These are phyloP conservation scores for Pelargonium citronellum DNA, from an alignment of 441 rosid genomes.

Conservation along the genomic window DNA sequence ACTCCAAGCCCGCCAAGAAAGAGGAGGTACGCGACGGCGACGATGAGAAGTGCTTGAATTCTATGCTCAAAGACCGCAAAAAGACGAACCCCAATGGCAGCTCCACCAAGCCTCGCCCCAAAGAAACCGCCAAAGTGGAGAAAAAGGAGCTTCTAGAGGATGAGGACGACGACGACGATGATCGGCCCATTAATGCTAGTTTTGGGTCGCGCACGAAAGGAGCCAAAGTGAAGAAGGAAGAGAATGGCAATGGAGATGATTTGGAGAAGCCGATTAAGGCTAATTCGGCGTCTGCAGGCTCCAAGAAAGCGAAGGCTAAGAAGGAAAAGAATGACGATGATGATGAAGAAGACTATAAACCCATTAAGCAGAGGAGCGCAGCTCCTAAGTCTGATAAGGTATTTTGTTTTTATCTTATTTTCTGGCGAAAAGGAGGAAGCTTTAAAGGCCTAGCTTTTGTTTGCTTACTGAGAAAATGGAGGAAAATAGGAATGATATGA, in stretches of 20 bases:
- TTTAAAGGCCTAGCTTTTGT: neutral
- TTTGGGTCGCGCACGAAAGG: constrained; percentile 24
- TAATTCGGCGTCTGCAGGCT: neutral
- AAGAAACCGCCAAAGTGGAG: constrained; percentile 27
- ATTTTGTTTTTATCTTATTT: constrained; percentile 7
- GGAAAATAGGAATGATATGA: neutral
- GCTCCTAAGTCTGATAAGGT: constrained; percentile 35
- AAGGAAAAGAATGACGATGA: neutral
- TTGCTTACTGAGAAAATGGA: constrained; percentile 11
- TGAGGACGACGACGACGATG: constrained; percentile 20
- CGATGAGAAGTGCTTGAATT: constrained; percentile 44
- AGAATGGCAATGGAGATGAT: constrained; percentile 1
- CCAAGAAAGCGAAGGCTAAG: too few species aligned
- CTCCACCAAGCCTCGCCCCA: constrained; percentile 16
- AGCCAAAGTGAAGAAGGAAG: constrained; percentile 6
- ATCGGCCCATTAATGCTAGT: constrained; percentile 27
- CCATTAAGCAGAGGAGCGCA: constrained; percentile 1
- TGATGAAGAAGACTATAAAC: neutral
- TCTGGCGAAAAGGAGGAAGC: neutral
- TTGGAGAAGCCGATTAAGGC: constrained; percentile 1
- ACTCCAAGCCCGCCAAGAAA: constrained; percentile 37
- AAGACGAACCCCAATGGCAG: constrained; percentile 40
- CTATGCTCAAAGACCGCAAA: constrained; percentile 41
- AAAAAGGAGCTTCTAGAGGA: constrained; percentile 27
- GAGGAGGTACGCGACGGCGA: constrained; percentile 32